Evolutionary conservation across 805 yeast genomes (phyloP).

Genomic region (Candida orba): DNA sequence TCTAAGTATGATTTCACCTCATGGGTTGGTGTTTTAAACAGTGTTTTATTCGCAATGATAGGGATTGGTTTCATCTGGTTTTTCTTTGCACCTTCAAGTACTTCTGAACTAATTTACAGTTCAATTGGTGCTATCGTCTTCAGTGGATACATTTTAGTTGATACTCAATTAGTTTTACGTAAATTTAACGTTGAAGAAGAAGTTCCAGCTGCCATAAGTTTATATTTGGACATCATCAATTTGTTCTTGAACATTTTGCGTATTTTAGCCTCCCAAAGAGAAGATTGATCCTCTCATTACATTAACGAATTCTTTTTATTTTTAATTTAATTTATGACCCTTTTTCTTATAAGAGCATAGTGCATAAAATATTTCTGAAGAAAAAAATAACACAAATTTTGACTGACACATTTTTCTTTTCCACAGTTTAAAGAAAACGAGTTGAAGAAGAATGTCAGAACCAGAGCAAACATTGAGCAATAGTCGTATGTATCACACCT

Average conservation of each 20-base stretch:
- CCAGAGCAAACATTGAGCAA: constrained; percentile 1
- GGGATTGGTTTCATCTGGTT: constrained; percentile 65
- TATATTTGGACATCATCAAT: constrained; percentile 79
- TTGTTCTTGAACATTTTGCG: constrained; percentile 72
- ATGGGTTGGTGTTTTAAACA: constrained; percentile 52
- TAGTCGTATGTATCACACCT: constrained; percentile 4
- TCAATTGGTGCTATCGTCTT: constrained; percentile 70
- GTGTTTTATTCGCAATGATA: constrained; percentile 58
- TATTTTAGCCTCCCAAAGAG: constrained; percentile 36
- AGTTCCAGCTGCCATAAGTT: constrained; percentile 66
- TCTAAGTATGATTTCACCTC: constrained; percentile 67
- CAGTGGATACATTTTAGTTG: constrained; percentile 64
- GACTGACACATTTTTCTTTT: neutral
- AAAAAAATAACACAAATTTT: neutral
- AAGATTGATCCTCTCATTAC: constrained; percentile 10
- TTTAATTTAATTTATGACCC: neutral
- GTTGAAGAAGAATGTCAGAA: constrained; percentile 2
- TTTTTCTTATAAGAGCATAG: neutral
- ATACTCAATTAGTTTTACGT: constrained; percentile 75
- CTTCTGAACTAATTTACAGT: constrained; percentile 60
- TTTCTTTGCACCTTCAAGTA: constrained; percentile 51
- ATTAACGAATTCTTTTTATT: neutral
- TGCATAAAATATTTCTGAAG: neutral
- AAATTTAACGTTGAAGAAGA: constrained; percentile 78
- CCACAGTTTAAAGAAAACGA: neutral